Percentiles rank a stretch among this genome's conserved stretches.
phyloP scores from a whole-genome alignment of 345 rosid genomes.

The Rhizophora mangle region DNA sequence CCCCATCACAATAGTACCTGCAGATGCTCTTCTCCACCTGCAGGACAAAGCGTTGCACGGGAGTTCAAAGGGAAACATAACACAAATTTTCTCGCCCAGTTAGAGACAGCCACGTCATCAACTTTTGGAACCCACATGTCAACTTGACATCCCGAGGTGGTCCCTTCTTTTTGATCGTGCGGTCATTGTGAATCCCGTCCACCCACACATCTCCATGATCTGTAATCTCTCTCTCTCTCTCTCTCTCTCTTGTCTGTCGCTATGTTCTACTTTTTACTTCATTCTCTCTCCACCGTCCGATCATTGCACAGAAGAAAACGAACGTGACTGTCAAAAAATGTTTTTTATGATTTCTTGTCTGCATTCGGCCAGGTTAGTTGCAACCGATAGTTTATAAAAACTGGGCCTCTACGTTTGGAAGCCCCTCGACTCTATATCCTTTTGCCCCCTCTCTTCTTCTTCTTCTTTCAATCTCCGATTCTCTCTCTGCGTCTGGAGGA shows the following conservation, averaged over 20 bases:
- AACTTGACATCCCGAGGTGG: no score
- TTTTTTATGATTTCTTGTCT: conserved; percentile 12
- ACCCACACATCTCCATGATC: background rate
- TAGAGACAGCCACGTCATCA: conserved; percentile 8
- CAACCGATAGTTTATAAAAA: conserved; percentile 28
- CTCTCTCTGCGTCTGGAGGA: background rate
- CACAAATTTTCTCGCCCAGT: conserved; percentile 10
- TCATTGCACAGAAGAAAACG: background rate
- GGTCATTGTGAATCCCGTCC: background rate
- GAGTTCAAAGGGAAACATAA: background rate
- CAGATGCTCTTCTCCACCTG: no score
- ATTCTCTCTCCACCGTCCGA: conserved; percentile 32
- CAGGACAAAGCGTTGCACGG: no score
- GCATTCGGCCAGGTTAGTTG: conserved; percentile 4
- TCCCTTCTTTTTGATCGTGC: background rate
- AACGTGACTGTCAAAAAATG: background rate
- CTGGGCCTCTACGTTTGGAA: no score
- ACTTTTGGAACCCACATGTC: background rate
- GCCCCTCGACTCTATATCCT: background rate
- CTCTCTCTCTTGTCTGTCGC: background rate
- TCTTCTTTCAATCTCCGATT: background rate
- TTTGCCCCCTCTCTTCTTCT: background rate
- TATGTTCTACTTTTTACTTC: background rate
- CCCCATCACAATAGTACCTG: no score
- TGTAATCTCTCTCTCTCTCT: background rate